A percentile compares a stretch with the other conserved stretches of the same genome.
Evolutionary conservation across 2,329 filamentous ascomycete genomes (phyloP).

Genomic region (Hymenoscyphus linearis): DNA sequence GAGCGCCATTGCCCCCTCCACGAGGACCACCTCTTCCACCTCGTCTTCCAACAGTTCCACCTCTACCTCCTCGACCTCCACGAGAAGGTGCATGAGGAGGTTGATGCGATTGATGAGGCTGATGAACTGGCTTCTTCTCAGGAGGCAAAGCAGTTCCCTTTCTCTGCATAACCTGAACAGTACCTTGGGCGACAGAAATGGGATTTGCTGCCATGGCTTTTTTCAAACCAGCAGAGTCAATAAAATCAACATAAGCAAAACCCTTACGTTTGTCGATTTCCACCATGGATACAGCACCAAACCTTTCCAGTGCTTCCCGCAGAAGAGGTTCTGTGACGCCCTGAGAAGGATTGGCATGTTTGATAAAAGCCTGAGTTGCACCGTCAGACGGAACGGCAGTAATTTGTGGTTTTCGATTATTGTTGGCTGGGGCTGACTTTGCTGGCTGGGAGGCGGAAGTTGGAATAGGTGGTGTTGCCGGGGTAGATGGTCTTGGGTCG

Average conservation of each 20-base stretch:
- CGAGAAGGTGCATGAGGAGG: conserved; percentile 22
- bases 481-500: conserved; percentile 23
- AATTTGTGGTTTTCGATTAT: conserved; percentile 28
- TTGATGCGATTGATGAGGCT: conserved; percentile 2
- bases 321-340: conserved; percentile 82
- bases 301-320: conserved; percentile 65
- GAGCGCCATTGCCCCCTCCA: conserved; percentile 18
- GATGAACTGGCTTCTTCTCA: conserved; percentile 60
- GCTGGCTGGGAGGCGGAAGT: conserved; percentile 27
- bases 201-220: conserved; percentile 80
- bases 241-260: conserved; percentile 89
- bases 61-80: conserved; percentile 22
- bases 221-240: conserved; percentile 62
- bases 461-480: conserved; percentile 24
- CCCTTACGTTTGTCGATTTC: conserved; percentile 95
- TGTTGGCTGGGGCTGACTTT: conserved; percentile 14
- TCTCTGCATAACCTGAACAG: conserved; percentile 80
- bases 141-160: conserved; percentile 78
- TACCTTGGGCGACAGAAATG: conserved; percentile 75
- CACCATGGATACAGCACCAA: conserved; percentile 70
- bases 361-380: conserved; percentile 67
- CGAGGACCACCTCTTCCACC: conserved; percentile 23
- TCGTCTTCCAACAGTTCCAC: conserved; percentile 19
- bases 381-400: conserved; percentile 36
- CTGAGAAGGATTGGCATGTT: conserved; percentile 82